Conservation (phyloP, 2,329 filamentous ascomycete genomes). For the Geoglossum cookeanum region DNA sequence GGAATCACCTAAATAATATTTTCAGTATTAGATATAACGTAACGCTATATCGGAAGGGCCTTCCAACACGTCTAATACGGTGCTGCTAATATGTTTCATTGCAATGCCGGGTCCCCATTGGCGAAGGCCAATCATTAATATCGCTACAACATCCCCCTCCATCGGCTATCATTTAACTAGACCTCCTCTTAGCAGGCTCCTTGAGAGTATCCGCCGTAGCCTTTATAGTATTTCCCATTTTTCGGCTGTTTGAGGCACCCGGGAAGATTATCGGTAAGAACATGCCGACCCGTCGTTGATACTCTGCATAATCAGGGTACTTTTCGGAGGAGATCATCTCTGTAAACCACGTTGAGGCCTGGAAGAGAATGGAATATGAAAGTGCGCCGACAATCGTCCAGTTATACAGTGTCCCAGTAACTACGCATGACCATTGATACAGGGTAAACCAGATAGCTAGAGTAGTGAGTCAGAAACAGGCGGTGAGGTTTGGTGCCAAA, state of each 20-base stretch:
- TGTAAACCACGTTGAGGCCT: conserved; percentile 73
- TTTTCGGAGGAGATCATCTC: conserved; percentile 64
- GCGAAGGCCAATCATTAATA: no score
- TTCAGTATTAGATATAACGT: no score
- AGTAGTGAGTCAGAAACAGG: neutral
- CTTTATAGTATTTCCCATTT: neutral
- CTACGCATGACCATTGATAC: conserved; percentile 73
- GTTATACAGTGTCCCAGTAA: conserved; percentile 50
- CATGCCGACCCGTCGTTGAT: conserved; percentile 64
- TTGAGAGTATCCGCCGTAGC: neutral
- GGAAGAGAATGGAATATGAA: conserved; percentile 62
- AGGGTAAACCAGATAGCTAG: conserved; percentile 61
- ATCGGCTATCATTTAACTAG: neutral
- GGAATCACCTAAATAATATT: no score
- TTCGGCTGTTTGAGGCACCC: neutral
- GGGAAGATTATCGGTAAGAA: conserved; percentile 45
- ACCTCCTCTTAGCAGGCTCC: neutral
- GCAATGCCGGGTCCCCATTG: neutral
- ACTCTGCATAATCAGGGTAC: conserved; percentile 73
- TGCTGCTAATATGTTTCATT: neutral
- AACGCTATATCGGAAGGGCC: no score
- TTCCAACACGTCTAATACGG: neutral
- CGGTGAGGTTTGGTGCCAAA: neutral
- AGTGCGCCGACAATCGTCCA: conserved; percentile 59
- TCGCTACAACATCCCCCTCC: neutral